Evolutionary conservation across 176 grass and related monocot species (phyloP).

Genomic region (Elymus sibiricus): DNA sequence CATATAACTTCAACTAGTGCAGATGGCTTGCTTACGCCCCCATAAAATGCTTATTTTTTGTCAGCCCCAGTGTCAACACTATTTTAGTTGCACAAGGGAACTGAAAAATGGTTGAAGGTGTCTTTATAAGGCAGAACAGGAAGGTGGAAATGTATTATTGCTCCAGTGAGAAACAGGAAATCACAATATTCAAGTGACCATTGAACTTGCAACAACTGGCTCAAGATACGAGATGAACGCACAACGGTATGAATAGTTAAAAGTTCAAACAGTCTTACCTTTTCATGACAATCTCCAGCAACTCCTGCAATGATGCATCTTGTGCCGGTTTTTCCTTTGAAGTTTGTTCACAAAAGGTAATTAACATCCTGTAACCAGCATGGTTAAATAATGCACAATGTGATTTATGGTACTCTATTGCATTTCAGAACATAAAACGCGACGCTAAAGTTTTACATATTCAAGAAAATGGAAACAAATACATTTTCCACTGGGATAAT

Average conservation of each 20-base stretch:
- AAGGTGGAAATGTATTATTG: neutral
- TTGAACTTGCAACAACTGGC: neutral
- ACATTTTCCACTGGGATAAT: neutral
- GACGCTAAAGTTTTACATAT: neutral
- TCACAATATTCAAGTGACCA: neutral
- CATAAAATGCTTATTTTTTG: neutral
- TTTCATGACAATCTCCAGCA: slow-evolving; percentile 70
- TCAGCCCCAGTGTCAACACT: neutral
- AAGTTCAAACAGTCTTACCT: slow-evolving; percentile 42
- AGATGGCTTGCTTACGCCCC: neutral
- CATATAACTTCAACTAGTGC: no score
- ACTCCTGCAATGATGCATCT: slow-evolving; percentile 49
- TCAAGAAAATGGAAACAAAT: neutral
- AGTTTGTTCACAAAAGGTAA: slow-evolving; percentile 80
- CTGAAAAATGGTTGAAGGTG: slow-evolving; percentile 1
- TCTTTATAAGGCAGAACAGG: neutral
- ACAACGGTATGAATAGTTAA: neutral
- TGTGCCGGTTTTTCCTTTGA: slow-evolving; percentile 46
- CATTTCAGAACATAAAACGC: neutral
- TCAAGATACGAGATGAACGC: neutral
- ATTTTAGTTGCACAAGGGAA: neutral
- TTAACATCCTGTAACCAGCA: slow-evolving; percentile 65
- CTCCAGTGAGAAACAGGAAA: neutral
- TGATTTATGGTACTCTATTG: neutral
- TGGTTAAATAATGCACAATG: slow-evolving; percentile 9